Evolutionary conservation across 306 rosid genomes (phyloP).

Genomic region (Quercus wislizeni): DNA sequence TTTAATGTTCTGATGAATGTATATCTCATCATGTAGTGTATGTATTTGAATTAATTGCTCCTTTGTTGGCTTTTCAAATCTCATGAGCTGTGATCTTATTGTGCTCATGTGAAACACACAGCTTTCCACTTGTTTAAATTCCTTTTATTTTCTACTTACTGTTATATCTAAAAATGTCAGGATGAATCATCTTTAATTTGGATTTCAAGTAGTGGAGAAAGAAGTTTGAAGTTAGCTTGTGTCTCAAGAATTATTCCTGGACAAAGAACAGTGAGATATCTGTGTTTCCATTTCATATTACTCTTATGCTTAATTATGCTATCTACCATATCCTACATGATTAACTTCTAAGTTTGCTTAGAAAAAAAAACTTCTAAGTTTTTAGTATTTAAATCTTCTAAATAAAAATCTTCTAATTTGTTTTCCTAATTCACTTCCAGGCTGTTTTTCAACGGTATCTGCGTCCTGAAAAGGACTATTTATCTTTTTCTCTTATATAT

Average conservation of each 20-base stretch:
- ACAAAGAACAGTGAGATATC: constrained; percentile 90
- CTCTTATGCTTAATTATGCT: constrained; percentile 4
- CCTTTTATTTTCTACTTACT: constrained; percentile 17
- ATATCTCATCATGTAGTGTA: neutral
- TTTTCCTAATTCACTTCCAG: constrained; percentile 41
- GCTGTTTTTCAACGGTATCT: constrained; percentile 87
- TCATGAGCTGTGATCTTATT: constrained; percentile 2
- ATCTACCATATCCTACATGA: constrained; percentile 2
- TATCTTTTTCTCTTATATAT: constrained; percentile 91
- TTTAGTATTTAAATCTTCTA: constrained; percentile 10
- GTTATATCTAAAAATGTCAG: constrained; percentile 42
- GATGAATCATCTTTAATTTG: constrained; percentile 87
- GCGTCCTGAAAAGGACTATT: constrained; percentile 86
- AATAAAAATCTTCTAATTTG: constrained; percentile 12
- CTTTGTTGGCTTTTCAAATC: constrained; percentile 2
- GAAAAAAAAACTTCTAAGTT: neutral
- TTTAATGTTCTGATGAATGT: constrained; percentile 5
- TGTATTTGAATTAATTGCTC: constrained; percentile 2
- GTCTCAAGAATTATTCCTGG: constrained; percentile 91
- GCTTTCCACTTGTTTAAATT: constrained; percentile 8
- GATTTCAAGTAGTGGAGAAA: constrained; percentile 84
- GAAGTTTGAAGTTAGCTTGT: constrained; percentile 76
- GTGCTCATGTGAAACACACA: constrained; percentile 1
- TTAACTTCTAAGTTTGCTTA: constrained; percentile 1
- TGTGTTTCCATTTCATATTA: constrained; percentile 18